Evolutionary conservation across 192 early-diverging fungal genomes (phyloP).

Genomic region (Backusella westeae): DNA sequence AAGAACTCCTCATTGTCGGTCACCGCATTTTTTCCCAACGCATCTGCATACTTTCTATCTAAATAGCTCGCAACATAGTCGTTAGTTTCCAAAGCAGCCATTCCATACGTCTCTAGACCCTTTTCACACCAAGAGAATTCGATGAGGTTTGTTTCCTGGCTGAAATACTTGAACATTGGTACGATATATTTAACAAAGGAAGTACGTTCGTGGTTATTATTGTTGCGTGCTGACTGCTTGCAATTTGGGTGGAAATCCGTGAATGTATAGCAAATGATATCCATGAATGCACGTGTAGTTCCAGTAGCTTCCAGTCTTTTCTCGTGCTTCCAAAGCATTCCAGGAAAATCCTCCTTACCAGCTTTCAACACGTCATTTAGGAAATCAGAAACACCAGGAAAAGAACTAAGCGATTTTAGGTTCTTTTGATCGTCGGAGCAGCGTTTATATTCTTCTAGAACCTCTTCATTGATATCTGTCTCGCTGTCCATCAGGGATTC

Average conservation of each 20-base stretch:
- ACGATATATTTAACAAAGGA: conserved; percentile 8
- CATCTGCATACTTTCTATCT: conserved; percentile 10
- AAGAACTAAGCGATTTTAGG: neutral
- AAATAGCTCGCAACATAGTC: neutral
- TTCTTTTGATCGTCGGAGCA: neutral
- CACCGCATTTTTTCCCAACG: conserved; percentile 4
- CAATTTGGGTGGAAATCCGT: conserved; percentile 9
- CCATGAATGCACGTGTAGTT: neutral
- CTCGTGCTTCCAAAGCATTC: conserved; percentile 5
- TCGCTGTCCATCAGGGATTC: neutral
- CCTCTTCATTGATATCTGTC: neutral
- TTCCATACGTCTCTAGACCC: neutral
- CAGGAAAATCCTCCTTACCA: neutral
- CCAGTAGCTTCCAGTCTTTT: conserved; percentile 4
- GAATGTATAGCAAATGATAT: conserved; percentile 5
- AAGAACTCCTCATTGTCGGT: conserved; percentile 5
- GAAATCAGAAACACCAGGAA: conserved; percentile 3
- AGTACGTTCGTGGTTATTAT: conserved; percentile 10
- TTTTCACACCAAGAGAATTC: conserved; percentile 9
- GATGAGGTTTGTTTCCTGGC: conserved; percentile 10
- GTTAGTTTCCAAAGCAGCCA: neutral
- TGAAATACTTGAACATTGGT: conserved; percentile 11
- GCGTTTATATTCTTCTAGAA: neutral
- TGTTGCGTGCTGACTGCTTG: neutral
- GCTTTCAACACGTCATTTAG: neutral